phyloP scores from a whole-genome alignment of 345 rosid species.

The Microthlaspi erraticum region DNA sequence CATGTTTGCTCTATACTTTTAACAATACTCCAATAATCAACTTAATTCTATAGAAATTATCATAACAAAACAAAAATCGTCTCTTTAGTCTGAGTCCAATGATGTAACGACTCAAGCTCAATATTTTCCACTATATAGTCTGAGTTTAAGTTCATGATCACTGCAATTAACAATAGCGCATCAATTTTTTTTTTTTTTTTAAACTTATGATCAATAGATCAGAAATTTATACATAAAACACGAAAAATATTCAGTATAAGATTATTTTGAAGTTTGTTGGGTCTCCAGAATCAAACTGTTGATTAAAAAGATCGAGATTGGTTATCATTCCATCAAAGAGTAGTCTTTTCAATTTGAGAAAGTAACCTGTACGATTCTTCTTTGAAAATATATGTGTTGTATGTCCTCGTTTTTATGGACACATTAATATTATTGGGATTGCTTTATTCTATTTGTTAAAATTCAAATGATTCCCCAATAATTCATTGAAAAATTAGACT shows the following conservation, averaged over 20 bases:
- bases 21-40: constrained; percentile 13
- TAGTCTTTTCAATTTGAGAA: constrained; percentile 33
- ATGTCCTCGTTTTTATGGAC: constrained; percentile 43
- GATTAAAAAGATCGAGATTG: neutral
- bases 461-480: constrained; percentile 50
- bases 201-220: neutral
- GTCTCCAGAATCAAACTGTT: neutral
- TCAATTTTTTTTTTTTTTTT: too few species aligned
- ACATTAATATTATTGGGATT: constrained; percentile 35
- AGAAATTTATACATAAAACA: neutral
- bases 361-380: constrained; percentile 38
- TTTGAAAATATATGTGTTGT: constrained; percentile 33
- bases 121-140: neutral
- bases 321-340: constrained; percentile 15
- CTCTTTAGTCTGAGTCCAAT: constrained; percentile 11
- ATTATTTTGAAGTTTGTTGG: neutral
- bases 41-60: constrained; percentile 2
- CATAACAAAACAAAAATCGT: neutral
- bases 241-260: neutral
- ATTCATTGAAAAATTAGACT: constrained; percentile 41
- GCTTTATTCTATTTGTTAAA: constrained; percentile 43
- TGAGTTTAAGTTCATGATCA: neutral
- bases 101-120: constrained; percentile 6
- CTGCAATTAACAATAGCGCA: neutral
- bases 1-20: constrained; percentile 18